Conservation (phyloP, 345 rosid genomes). For the Physaria fendleri region DNA sequence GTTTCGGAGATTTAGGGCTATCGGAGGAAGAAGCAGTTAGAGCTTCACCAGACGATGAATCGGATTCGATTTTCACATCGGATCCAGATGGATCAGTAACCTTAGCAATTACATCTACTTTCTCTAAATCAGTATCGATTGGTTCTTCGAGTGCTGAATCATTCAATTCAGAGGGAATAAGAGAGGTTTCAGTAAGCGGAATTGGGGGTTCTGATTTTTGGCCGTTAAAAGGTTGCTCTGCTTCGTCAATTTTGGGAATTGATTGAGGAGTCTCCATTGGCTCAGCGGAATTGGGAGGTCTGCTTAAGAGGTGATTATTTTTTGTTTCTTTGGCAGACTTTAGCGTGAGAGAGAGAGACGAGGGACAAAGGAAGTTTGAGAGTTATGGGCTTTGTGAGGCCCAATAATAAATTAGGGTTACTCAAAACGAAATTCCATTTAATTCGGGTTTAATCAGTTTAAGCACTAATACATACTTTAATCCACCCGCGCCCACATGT, state of each 20-base stretch:
- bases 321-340: no score
- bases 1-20: conserved; percentile 50
- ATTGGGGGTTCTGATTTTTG: not conserved
- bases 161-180: not conserved
- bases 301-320: no score
- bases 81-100: conserved; percentile 14
- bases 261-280: conserved; percentile 55
- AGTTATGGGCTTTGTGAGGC: conserved; percentile 6
- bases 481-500: no score
- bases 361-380: no score
- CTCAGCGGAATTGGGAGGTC: no score
- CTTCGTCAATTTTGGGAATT: conserved; percentile 12
- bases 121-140: conserved; percentile 12
- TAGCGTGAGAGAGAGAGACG: no score
- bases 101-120: not conserved
- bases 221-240: not conserved
- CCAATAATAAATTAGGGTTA: conserved; percentile 1
- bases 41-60: conserved; percentile 55
- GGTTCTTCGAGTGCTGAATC: conserved; percentile 1
- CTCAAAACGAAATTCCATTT: no score
- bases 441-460: no score
- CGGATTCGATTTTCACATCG: conserved; percentile 37
- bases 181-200: not conserved
- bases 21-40: conserved; percentile 72
- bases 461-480: no score